A percentile compares a stretch with the other conserved stretches of the same genome.
Conservation (phyloP, 2,329 filamentous ascomycete species). For the Bisporella sp. region DNA sequence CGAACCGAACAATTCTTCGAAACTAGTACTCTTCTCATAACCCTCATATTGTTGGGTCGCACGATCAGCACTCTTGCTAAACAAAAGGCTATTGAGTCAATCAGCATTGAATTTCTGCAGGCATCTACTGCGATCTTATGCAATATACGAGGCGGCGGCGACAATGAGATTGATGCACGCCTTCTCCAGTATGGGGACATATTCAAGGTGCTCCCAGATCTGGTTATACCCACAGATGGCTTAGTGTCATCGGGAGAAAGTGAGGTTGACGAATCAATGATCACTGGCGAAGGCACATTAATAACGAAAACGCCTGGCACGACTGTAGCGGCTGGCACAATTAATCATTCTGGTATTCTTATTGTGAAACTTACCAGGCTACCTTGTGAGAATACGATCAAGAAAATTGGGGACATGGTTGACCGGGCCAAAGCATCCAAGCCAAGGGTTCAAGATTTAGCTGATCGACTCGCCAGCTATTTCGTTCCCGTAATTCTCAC, state of each 20-base stretch:
- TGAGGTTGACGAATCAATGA: constrained; percentile 70
- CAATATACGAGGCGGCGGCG: constrained; percentile 29
- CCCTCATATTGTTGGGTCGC: constrained; percentile 51
- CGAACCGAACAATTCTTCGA: constrained; percentile 51
- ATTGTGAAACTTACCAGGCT: constrained; percentile 53
- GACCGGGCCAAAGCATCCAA: constrained; percentile 64
- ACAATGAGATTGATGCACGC: constrained; percentile 51
- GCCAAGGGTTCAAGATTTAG: constrained; percentile 60
- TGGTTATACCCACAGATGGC: constrained; percentile 61
- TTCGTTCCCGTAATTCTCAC: constrained; percentile 61
- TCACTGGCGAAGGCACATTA: constrained; percentile 63
- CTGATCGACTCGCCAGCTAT: constrained; percentile 58
- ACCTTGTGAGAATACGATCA: constrained; percentile 66
- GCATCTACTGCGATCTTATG: constrained; percentile 46
- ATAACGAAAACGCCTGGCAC: constrained; percentile 50
- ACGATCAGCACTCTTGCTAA: constrained; percentile 44
- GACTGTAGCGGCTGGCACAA: constrained; percentile 58
- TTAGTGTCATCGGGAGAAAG: constrained; percentile 53
- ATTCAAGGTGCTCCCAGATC: constrained; percentile 57
- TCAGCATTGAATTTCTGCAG: constrained; percentile 53
- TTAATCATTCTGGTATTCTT: constrained; percentile 58
- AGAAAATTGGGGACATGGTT: constrained; percentile 60
- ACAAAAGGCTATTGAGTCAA: constrained; percentile 47
- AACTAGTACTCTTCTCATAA: constrained; percentile 53
- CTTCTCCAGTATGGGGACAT: constrained; percentile 66